Evolutionary conservation across 140 eudicot genomes (phyloP).

Genomic region (Cichorium intybus): DNA sequence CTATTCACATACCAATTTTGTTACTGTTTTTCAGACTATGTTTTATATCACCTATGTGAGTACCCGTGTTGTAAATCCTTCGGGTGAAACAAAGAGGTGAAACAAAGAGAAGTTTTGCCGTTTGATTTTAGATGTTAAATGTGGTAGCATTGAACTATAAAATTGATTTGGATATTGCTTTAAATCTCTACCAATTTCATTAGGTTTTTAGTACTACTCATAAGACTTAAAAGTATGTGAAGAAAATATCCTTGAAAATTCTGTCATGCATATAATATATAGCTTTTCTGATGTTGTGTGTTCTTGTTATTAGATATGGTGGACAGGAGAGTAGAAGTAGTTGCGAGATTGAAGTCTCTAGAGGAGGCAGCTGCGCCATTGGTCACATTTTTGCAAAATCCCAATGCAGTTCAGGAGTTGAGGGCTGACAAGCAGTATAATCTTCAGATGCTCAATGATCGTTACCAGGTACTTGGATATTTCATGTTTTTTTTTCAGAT

Average conservation of each 20-base stretch:
- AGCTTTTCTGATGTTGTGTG: slow-evolving; percentile 2
- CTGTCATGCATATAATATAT: background rate
- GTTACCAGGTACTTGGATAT: slow-evolving; percentile 57
- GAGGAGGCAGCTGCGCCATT: slow-evolving; percentile 97
- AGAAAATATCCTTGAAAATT: background rate
- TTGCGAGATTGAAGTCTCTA: slow-evolving; percentile 85
- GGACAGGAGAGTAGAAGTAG: slow-evolving; percentile 96
- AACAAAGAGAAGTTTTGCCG: background rate
- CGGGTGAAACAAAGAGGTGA: slow-evolving; percentile 1
- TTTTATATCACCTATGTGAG: background rate
- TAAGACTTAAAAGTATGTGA: background rate
- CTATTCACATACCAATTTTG: background rate
- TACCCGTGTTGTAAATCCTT: background rate
- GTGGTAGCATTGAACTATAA: background rate
- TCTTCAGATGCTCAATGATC: slow-evolving; percentile 90
- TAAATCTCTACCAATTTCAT: background rate
- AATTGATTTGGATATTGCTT: background rate
- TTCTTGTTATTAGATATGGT: slow-evolving; percentile 63
- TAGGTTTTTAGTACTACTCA: background rate
- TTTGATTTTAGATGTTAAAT: background rate
- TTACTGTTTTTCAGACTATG: background rate
- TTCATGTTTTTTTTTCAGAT: background rate
- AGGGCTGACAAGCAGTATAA: slow-evolving; percentile 89
- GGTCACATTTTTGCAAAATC: slow-evolving; percentile 85
- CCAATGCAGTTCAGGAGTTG: slow-evolving; percentile 79